Evolutionary conservation across 1,139 yeast species (phyloP).

Genomic region (Sugiyamaella novakii): DNA sequence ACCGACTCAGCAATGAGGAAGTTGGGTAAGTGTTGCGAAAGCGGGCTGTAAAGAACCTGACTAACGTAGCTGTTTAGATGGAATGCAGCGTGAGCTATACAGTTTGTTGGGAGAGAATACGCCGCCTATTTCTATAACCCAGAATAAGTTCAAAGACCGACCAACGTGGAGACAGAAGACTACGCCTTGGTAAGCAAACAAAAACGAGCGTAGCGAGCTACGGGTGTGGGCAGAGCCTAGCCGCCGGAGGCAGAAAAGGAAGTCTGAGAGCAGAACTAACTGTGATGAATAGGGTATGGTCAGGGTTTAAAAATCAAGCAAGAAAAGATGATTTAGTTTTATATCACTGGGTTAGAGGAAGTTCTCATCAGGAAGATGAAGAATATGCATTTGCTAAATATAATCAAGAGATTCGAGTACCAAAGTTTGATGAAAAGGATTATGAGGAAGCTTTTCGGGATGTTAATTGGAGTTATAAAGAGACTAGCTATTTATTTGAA

Average conservation of each 20-base stretch:
- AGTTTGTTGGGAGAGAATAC: conserved; percentile 88
- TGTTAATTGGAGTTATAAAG: conserved; percentile 71
- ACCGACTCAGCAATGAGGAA: conserved; percentile 27
- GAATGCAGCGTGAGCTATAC: conserved; percentile 89
- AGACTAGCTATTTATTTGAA: conserved; percentile 73
- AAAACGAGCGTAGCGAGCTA: not conserved
- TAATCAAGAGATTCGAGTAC: conserved; percentile 69
- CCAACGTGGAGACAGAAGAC: conserved; percentile 63
- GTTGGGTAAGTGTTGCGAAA: conserved; percentile 21
- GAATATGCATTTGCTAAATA: conserved; percentile 77
- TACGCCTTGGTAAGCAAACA: conserved; percentile 60
- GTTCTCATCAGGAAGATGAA: conserved; percentile 44
- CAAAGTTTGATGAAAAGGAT: conserved; percentile 68
- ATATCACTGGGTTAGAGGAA: conserved; percentile 86
- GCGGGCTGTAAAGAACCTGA: too few relatives aligned
- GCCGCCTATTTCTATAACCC: conserved; percentile 70
- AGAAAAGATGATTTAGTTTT: conserved; percentile 54
- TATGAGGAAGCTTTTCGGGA: conserved; percentile 48
- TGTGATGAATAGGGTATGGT: conserved; percentile 49
- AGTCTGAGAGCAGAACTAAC: conserved; percentile 4
- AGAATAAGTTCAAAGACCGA: conserved; percentile 63
- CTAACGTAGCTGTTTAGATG: conserved; percentile 49
- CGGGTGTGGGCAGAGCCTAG: not conserved
- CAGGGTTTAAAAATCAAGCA: conserved; percentile 59
- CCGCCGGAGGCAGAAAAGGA: not conserved